Conservation (phyloP, 2,329 filamentous ascomycete genomes). For the Hymenoscyphus occultus region DNA sequence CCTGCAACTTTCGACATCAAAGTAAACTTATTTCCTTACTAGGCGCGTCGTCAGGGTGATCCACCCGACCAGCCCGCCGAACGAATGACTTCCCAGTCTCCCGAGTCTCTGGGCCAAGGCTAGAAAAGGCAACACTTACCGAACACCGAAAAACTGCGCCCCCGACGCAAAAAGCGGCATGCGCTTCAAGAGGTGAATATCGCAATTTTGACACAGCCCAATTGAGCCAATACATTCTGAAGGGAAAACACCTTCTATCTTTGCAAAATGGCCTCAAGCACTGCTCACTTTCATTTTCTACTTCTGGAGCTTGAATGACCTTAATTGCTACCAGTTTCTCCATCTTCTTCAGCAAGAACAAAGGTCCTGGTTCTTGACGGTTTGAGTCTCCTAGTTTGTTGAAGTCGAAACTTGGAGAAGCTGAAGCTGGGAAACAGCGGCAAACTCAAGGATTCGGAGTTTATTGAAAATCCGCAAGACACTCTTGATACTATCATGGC, state of each 20-base stretch:
- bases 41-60: not conserved
- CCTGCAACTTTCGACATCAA: not conserved
- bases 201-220: not conserved
- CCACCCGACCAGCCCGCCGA: not conserved
- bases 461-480: not conserved
- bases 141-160: not conserved
- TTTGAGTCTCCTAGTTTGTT: not conserved
- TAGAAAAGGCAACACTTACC: not conserved
- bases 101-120: not conserved
- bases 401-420: not conserved
- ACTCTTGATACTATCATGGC: not conserved
- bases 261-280: not conserved
- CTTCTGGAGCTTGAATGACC: not conserved
- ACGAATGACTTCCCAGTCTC: not conserved
- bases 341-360: constrained; percentile 3
- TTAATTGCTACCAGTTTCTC: not conserved
- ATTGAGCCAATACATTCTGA: too few species aligned
- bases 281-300: not conserved
- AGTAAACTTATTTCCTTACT: not conserved
- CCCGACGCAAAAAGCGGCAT: not conserved
- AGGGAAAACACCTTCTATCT: not conserved
- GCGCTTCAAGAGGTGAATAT: not conserved
- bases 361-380: not conserved
- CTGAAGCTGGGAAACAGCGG: not conserved
- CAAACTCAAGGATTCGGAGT: not conserved